Percentiles rank a stretch among this genome's conserved stretches.
Evolutionary conservation across 1,139 yeast genomes (phyloP).

Genomic region (Geotrichum fermentans): DNA sequence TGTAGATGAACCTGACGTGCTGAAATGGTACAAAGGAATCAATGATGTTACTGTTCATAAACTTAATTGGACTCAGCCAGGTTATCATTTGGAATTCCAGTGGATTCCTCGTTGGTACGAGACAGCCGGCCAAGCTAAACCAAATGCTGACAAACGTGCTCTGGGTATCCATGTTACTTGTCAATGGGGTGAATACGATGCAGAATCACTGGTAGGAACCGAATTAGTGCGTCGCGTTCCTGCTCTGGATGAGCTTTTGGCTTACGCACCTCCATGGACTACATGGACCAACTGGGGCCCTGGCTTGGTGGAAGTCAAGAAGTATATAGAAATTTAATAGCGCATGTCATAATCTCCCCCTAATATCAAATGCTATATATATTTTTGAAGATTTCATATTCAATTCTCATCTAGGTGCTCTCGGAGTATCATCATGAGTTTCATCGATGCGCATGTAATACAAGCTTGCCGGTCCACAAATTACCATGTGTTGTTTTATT

Average conservation of each 20-base stretch:
- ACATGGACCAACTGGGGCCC: conserved; percentile 61
- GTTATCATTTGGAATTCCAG: conserved; percentile 60
- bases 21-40: conserved; percentile 47
- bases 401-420: neutral
- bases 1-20: conserved; percentile 22
- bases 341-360: too few species aligned
- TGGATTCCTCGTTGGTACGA: conserved; percentile 71
- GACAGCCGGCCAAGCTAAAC: conserved; percentile 23
- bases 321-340: conserved; percentile 43
- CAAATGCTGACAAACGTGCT: conserved; percentile 22
- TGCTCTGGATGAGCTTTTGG: conserved; percentile 61
- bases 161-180: conserved; percentile 59
- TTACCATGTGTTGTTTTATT: too few species aligned
- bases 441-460: too few species aligned
- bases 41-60: conserved; percentile 59
- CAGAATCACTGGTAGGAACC: conserved; percentile 40
- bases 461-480: too few species aligned
- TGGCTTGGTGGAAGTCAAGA: conserved; percentile 58
- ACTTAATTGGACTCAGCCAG: conserved; percentile 50
- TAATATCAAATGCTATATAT: neutral
- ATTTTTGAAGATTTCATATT: neutral
- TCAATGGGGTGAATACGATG: conserved; percentile 68
- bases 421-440: too few species aligned
- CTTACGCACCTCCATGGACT: conserved; percentile 59
- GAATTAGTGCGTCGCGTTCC: conserved; percentile 48